These are phyloP conservation scores for Eutrema salsugineum DNA, from an alignment of 441 rosid species.

Conservation along the genomic window DNA sequence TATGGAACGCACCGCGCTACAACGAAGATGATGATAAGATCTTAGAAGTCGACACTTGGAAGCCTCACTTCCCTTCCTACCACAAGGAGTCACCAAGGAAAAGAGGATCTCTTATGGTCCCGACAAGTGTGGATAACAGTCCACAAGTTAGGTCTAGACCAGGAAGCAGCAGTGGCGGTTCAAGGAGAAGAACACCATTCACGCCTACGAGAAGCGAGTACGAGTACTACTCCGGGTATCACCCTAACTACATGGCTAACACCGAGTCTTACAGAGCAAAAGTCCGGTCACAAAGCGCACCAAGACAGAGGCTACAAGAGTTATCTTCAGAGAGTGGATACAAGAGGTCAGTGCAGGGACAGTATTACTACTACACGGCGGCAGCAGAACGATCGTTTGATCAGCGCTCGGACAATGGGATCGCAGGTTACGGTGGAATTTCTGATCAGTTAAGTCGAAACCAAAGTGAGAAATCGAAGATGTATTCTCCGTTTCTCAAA, in stretches of 20 bases:
- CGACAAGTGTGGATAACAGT: constrained; percentile 44
- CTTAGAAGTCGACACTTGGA: constrained; percentile 81
- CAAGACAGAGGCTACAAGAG: constrained; percentile 59
- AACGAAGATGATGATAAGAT: constrained; percentile 54
- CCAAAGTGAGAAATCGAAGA: constrained; percentile 31
- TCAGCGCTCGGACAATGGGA: constrained; percentile 32
- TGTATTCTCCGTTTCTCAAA: constrained; percentile 20
- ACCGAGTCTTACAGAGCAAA: constrained; percentile 72
- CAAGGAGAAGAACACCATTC: constrained; percentile 50
- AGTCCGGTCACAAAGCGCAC: constrained; percentile 72
- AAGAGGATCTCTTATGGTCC: constrained; percentile 37
- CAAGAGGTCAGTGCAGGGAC: constrained; percentile 41
- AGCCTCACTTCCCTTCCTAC: constrained; percentile 44
- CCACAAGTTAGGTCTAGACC: constrained; percentile 53
- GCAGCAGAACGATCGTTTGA: constrained; percentile 42
- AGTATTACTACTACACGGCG: constrained; percentile 35
- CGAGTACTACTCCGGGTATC: constrained; percentile 43
- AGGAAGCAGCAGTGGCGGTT: constrained; percentile 50
- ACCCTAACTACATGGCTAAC: constrained; percentile 78
- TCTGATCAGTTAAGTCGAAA: constrained; percentile 29
- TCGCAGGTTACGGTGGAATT: constrained; percentile 21
- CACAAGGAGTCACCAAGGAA: constrained; percentile 38
- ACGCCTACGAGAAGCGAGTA: constrained; percentile 63
- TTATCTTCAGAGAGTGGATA: constrained; percentile 29
- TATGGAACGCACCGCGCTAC: constrained; percentile 35